phyloP scores from a whole-genome alignment of 2,329 filamentous ascomycete genomes.

The Colletotrichum karsti region DNA sequence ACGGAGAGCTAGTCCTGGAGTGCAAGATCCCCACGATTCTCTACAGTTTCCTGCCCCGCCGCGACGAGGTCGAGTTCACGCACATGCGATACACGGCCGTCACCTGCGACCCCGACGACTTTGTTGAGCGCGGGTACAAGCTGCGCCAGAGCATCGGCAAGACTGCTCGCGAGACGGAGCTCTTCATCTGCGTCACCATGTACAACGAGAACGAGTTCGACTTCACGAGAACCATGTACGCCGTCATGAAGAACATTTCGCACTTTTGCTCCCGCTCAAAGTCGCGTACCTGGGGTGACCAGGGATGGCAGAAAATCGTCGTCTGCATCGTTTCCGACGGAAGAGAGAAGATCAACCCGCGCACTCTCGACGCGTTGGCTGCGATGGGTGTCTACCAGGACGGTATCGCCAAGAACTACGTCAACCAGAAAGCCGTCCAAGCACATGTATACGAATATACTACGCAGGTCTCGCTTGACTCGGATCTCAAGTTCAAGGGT shows the following conservation, averaged over 20 bases:
- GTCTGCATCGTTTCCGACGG: slow-evolving; percentile 97
- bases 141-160: slow-evolving; percentile 88
- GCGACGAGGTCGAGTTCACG: slow-evolving; percentile 95
- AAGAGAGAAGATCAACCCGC: slow-evolving; percentile 86
- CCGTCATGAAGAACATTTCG: slow-evolving; percentile 96
- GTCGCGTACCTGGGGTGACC: slow-evolving; percentile 95
- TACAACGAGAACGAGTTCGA: slow-evolving; percentile 98
- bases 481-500: slow-evolving; percentile 97
- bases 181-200: slow-evolving; percentile 98
- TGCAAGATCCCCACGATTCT: slow-evolving; percentile 99
- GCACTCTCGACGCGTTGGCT: slow-evolving; percentile 92
- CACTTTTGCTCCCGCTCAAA: slow-evolving; percentile 95
- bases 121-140: slow-evolving; percentile 88
- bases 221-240: slow-evolving; percentile 98
- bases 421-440: slow-evolving; percentile 95
- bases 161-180: slow-evolving; percentile 87
- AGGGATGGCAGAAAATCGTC: slow-evolving; percentile 99
- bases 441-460: slow-evolving; percentile 99
- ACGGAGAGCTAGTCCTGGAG: slow-evolving; percentile 95
- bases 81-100: slow-evolving; percentile 99
- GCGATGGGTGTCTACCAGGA: slow-evolving; percentile 99
- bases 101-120: slow-evolving; percentile 97
- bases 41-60: slow-evolving; percentile 93
- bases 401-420: slow-evolving; percentile 97
- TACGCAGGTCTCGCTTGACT: slow-evolving; percentile 94